Base-by-base conservation (phyloP, 116 monocot species). In the Papilionanthe hybrid region DNA sequence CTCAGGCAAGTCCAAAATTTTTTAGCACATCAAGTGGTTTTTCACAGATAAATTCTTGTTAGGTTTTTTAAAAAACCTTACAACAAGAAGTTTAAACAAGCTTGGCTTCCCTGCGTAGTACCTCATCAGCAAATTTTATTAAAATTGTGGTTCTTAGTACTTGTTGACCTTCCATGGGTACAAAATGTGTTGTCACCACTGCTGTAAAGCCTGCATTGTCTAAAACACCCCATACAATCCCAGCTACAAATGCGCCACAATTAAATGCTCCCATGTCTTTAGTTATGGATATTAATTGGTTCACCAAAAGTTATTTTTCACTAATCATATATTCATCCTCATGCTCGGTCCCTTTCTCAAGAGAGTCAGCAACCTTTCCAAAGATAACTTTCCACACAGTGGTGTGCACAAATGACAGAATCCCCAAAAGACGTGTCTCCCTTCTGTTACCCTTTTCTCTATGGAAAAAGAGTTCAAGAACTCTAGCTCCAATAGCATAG, bases 241-340 rank as follows among this genome's bases (percentile, higher is more conserved):
- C 98, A 84, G 98, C 94, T 79, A 98, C 98, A 90, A 98, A 98
- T 75, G 94, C 93, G 7, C 94, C 94, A 80, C 94, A 98, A 74
- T 98, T 98, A 82, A 98, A 98, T 66, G 98, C 81, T 28, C 98
- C 98, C 98, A 98, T 98, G 87, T 98, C 98, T 87, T 98, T 94
- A 18, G 93, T 94, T 75, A 94, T 77, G 25, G 98, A 98, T 78
- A 98, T 94, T 80, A 94, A 98, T 80, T n/a, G 65, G 73, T 98
- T 98, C 49, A 98, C 94, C 53, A 98, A 89, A 79, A 98, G 94
- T 83, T 94, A 94, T 71, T 93, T 98, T 86, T 98, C 98, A 79
- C 94, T 98, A 48, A 98, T 98, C 98, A 98, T 98, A 84, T 98
- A 98, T 49, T 98, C 98, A 77, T 98, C 98, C 87, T 98, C 98